Conservation (phyloP, 345 rosid genomes). For the Syzygium aqueum region DNA sequence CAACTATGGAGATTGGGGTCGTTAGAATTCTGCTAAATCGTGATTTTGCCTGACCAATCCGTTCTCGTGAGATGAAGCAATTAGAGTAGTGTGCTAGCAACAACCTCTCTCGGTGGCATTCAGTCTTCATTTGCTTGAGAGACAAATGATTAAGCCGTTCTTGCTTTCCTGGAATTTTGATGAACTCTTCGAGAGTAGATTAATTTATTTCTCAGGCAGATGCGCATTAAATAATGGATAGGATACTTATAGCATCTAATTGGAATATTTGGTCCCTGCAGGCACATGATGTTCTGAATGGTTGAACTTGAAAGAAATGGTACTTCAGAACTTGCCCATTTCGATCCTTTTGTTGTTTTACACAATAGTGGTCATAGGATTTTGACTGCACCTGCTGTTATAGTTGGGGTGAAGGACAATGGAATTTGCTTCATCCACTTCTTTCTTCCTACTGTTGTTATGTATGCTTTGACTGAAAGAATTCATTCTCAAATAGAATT, state of each 20-base stretch:
- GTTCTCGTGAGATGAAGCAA: background rate
- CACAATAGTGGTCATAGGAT: background rate
- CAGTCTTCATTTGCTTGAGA: background rate
- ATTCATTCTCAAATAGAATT: background rate
- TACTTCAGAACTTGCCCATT: background rate
- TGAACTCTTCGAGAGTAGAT: background rate
- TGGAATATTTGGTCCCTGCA: conserved; percentile 83
- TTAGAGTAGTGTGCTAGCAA: background rate
- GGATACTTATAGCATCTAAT: conserved; percentile 24
- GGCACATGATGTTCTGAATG: conserved; percentile 69
- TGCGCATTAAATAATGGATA: background rate
- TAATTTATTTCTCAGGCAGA: background rate
- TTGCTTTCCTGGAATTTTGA: background rate
- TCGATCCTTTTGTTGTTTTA: conserved; percentile 3
- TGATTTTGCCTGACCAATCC: background rate
- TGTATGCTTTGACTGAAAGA: background rate
- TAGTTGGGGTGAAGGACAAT: background rate
- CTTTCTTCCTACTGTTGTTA: background rate
- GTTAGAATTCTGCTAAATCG: background rate
- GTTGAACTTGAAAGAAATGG: conserved; percentile 30
- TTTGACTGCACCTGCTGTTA: background rate
- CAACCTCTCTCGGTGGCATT: background rate
- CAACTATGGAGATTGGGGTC: background rate
- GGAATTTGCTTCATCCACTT: background rate
- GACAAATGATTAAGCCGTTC: background rate